Conservation (phyloP, 768 basidiomycete genomes). For the Psilocybe subaeruginosa region DNA sequence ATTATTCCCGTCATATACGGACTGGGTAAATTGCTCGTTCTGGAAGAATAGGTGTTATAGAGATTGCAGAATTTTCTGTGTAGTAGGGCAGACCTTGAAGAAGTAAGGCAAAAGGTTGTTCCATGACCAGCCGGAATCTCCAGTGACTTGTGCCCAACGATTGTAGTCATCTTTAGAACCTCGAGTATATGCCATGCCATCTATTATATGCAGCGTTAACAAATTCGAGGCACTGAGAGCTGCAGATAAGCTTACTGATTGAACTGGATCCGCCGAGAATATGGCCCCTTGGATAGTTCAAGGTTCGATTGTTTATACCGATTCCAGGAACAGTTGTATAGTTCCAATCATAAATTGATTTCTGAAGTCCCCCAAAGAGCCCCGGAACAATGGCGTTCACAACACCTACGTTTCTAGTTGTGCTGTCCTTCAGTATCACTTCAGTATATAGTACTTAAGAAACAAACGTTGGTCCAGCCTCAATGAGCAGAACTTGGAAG, state of each 20-base stretch:
- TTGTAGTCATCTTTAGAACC: conserved; percentile 34
- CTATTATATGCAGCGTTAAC: conserved; percentile 9
- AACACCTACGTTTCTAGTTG: neutral
- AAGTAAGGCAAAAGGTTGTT: conserved; percentile 31
- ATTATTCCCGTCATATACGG: conserved; percentile 37
- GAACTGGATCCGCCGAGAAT: neutral
- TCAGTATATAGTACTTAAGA: neutral
- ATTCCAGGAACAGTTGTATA: neutral
- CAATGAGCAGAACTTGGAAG: conserved; percentile 52
- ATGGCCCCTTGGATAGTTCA: conserved; percentile 1
- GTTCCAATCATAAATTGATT: conserved; percentile 1
- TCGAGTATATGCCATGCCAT: conserved; percentile 35
- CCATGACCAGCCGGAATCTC: conserved; percentile 40
- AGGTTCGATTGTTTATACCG: neutral
- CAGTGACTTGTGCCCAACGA: conserved; percentile 28
- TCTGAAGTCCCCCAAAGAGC: neutral
- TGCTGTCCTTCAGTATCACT: neutral
- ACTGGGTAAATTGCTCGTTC: conserved; percentile 39
- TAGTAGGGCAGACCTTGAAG: conserved; percentile 24
- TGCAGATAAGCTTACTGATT: neutral
- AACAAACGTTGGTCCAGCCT: conserved; percentile 57
- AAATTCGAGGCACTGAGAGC: neutral
- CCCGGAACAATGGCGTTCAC: neutral
- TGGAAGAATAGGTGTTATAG: conserved; percentile 12
- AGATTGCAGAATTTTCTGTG: neutral